phyloP scores from a whole-genome alignment of 2,329 filamentous ascomycete species.

The Beauveria australis region DNA sequence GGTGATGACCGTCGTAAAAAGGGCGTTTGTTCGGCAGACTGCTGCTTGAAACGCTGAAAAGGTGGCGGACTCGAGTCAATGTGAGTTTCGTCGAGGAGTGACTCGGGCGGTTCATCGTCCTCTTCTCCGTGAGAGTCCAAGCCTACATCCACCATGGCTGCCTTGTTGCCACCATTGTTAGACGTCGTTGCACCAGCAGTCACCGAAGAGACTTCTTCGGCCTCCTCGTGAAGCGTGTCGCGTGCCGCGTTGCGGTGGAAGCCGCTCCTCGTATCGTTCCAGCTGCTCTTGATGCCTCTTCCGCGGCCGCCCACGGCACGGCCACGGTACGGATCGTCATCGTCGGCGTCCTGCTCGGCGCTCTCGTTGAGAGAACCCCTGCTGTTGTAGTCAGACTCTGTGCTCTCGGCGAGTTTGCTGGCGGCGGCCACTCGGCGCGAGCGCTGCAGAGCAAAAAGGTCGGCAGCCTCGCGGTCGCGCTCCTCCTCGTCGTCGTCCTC shows the following conservation, averaged over 20 bases:
- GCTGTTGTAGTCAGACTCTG: conserved; percentile 58
- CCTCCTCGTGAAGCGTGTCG: conserved; percentile 32
- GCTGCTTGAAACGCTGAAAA: conserved; percentile 50
- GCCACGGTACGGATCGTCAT: conserved; percentile 33
- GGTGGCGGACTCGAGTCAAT: conserved; percentile 49
- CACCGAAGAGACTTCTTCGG: conserved; percentile 31
- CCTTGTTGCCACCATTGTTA: conserved; percentile 42
- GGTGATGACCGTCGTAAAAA: conserved; percentile 35
- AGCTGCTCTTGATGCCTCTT: conserved; percentile 55
- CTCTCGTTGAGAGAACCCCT: conserved; percentile 28
- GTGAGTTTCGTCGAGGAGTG: conserved; percentile 47
- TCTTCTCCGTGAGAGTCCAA: conserved; percentile 60
- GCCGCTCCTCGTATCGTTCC: conserved; percentile 46
- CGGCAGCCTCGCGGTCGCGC: conserved; percentile 83
- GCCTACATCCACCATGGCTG: conserved; percentile 71
- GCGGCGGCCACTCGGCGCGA: conserved; percentile 83
- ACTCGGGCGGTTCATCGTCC: conserved; percentile 45
- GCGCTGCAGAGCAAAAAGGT: conserved; percentile 83
- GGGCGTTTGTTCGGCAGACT: conserved; percentile 27
- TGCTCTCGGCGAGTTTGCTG: conserved; percentile 75
- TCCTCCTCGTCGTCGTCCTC: conserved; percentile 93
- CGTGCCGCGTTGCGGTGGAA: conserved; percentile 20
- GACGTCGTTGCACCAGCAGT: conserved; percentile 20
- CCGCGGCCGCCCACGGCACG: conserved; percentile 22
- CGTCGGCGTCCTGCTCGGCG: conserved; percentile 20